These are phyloP conservation scores for Suillus spraguei DNA, from an alignment of 768 basidiomycete genomes.

Conservation along the genomic window DNA sequence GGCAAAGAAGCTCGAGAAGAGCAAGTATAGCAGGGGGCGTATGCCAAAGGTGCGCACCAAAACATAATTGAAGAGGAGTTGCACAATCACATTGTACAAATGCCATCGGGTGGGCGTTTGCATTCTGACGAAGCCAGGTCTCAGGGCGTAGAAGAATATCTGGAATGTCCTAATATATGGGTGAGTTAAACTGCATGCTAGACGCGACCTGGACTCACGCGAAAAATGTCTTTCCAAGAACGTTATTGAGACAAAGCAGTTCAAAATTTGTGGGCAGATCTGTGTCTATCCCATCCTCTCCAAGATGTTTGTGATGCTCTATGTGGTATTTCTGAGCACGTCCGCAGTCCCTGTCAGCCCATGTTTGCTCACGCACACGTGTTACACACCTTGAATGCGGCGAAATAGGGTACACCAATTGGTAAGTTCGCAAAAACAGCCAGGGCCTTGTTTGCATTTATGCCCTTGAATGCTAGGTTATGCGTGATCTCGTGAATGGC, in stretches of 20 bases:
- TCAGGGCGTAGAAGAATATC: conserved; percentile 96
- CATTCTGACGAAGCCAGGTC: conserved; percentile 88
- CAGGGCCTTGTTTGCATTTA: conserved; percentile 81
- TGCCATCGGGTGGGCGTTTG: conserved; percentile 88
- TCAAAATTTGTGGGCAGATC: conserved; percentile 91
- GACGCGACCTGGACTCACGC: conserved; percentile 57
- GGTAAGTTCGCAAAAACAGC: conserved; percentile 93
- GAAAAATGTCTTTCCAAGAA: conserved; percentile 97
- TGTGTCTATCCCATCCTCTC: conserved; percentile 95
- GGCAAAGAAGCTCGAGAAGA: conserved; percentile 93
- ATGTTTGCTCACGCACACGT: not conserved
- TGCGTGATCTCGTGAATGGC: conserved; percentile 99
- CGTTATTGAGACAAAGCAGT: conserved; percentile 86
- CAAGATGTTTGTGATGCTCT: conserved; percentile 94
- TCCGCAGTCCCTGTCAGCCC: conserved; percentile 13
- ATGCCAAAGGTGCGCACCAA: conserved; percentile 53
- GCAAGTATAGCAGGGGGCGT: conserved; percentile 72
- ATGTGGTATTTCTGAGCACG: conserved; percentile 78
- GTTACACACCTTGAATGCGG: conserved; percentile 82
- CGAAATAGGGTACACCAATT: conserved; percentile 93
- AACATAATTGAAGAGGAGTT: conserved; percentile 73
- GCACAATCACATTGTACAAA: conserved; percentile 67
- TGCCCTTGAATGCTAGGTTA: conserved; percentile 88
- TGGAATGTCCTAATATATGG: conserved; percentile 81
- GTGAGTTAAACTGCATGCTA: conserved; percentile 14